These are phyloP conservation scores for Hsuehochloa calcarea DNA, from an alignment of 176 grass and related monocot genomes.

Conservation along the genomic window DNA sequence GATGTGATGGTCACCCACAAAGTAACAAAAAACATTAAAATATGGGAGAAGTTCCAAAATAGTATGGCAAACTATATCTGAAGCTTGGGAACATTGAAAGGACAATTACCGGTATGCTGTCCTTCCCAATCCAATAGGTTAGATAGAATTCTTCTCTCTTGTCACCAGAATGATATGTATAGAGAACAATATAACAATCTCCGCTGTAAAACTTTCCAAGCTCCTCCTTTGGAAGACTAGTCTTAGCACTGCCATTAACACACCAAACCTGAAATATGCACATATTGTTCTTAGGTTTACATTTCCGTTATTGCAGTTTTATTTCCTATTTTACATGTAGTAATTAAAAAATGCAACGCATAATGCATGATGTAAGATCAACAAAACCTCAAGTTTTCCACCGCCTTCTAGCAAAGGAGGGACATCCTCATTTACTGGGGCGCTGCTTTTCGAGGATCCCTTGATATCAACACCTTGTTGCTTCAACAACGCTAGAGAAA, in stretches of 20 bases:
- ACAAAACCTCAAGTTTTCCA: slow-evolving; percentile 84
- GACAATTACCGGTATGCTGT: slow-evolving; percentile 52
- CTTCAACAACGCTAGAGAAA: slow-evolving; percentile 62
- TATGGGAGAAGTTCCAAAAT: not conserved
- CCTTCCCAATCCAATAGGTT: slow-evolving; percentile 84
- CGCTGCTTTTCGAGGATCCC: slow-evolving; percentile 49
- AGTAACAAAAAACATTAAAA: slow-evolving; percentile 7
- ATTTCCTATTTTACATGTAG: not conserved
- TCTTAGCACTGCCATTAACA: slow-evolving; percentile 61
- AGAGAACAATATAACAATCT: slow-evolving; percentile 93
- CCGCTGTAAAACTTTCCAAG: slow-evolving; percentile 87
- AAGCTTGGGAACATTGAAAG: slow-evolving; percentile 6
- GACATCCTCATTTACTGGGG: slow-evolving; percentile 61
- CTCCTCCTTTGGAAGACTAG: slow-evolving; percentile 73
- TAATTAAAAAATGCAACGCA: slow-evolving; percentile 12
- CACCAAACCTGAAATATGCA: slow-evolving; percentile 70
- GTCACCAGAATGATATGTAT: slow-evolving; percentile 81
- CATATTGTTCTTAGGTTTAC: slow-evolving; percentile 16
- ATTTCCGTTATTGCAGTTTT: not conserved
- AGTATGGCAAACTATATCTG: not conserved
- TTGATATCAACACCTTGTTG: slow-evolving; percentile 70
- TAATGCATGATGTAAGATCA: slow-evolving; percentile 17
- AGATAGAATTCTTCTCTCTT: slow-evolving; percentile 94
- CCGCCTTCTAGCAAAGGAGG: slow-evolving; percentile 73
- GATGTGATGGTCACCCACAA: not conserved